Conservation (phyloP, 305 asterid species). For the Fraxinus xanthoxyloides region DNA sequence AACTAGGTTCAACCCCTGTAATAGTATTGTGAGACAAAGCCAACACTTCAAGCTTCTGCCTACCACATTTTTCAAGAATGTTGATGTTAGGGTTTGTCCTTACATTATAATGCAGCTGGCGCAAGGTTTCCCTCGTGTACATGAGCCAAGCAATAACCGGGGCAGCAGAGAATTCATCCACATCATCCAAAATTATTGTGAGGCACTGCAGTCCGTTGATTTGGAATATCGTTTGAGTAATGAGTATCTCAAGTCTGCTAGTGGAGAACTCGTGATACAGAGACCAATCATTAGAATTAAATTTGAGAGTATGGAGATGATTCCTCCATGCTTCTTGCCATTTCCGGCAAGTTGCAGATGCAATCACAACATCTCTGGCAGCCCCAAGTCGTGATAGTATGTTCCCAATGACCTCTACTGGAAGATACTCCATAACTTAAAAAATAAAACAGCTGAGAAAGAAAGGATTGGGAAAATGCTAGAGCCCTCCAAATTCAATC, state of each 20-base stretch:
- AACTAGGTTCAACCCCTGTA: constrained; percentile 80
- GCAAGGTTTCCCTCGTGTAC: constrained; percentile 82
- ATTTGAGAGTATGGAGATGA: constrained; percentile 70
- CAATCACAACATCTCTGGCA: constrained; percentile 80
- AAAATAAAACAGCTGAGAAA: constrained; percentile 15
- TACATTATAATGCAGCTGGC: constrained; percentile 75
- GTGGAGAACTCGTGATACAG: constrained; percentile 62
- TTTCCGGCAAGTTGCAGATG: constrained; percentile 82
- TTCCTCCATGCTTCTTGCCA: constrained; percentile 85
- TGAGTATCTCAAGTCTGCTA: constrained; percentile 67
- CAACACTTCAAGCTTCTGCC: constrained; percentile 80
- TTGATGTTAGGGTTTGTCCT: constrained; percentile 75
- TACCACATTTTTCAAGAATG: constrained; percentile 82
- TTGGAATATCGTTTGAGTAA: constrained; percentile 77
- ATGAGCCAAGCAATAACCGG: constrained; percentile 90
- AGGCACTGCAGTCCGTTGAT: constrained; percentile 70
- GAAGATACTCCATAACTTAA: constrained; percentile 63
- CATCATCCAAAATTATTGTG: constrained; percentile 73
- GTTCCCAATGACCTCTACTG: constrained; percentile 91
- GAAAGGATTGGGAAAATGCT: constrained; percentile 11
- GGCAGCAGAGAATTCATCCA: constrained; percentile 81
- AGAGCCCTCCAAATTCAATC: constrained; percentile 25
- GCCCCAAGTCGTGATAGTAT: constrained; percentile 72
- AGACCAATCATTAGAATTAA: constrained; percentile 82
- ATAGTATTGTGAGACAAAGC: constrained; percentile 72